These are phyloP conservation scores for Monosporascus sp. DNA, from an alignment of 2,329 filamentous ascomycete genomes.

Conservation along the genomic window DNA sequence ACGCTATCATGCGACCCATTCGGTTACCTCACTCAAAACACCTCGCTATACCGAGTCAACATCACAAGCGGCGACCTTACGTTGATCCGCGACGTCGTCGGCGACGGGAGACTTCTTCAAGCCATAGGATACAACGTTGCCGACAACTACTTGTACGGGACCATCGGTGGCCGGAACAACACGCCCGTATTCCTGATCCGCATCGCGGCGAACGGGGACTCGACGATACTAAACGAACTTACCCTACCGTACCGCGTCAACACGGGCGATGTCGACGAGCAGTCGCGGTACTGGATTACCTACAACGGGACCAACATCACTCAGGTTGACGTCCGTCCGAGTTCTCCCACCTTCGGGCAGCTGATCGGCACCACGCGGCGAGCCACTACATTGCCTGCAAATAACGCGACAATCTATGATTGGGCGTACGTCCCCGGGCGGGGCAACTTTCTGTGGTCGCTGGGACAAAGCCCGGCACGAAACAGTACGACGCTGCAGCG, in stretches of 20 bases:
- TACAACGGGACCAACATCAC: not conserved
- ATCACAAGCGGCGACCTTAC: constrained; percentile 3
- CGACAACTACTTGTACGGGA: constrained; percentile 14
- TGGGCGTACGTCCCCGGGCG: constrained; percentile 15
- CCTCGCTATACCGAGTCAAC: constrained; percentile 9
- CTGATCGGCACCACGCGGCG: not conserved
- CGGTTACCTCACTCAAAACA: constrained; percentile 11
- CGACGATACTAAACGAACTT: not conserved
- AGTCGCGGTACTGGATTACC: not conserved
- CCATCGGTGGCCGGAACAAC: not conserved
- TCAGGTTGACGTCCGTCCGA: not conserved
- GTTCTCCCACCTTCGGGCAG: not conserved
- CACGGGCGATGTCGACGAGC: constrained; percentile 2
- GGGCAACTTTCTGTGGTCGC: constrained; percentile 10
- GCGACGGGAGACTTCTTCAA: constrained; percentile 6
- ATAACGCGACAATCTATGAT: constrained; percentile 1
- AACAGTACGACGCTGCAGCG: constrained; percentile 7
- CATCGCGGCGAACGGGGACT: constrained; percentile 8
- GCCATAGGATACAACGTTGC: constrained; percentile 12
- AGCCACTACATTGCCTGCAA: too few species aligned
- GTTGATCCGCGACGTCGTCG: constrained; percentile 1
- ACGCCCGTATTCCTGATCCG: constrained; percentile 5
- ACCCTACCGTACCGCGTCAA: not conserved
- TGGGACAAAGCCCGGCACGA: constrained; percentile 5
- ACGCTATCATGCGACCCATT: constrained; percentile 9